Conservation (phyloP, 1,284 basidiomycete genomes). For the Ganoderma multipileum region DNA sequence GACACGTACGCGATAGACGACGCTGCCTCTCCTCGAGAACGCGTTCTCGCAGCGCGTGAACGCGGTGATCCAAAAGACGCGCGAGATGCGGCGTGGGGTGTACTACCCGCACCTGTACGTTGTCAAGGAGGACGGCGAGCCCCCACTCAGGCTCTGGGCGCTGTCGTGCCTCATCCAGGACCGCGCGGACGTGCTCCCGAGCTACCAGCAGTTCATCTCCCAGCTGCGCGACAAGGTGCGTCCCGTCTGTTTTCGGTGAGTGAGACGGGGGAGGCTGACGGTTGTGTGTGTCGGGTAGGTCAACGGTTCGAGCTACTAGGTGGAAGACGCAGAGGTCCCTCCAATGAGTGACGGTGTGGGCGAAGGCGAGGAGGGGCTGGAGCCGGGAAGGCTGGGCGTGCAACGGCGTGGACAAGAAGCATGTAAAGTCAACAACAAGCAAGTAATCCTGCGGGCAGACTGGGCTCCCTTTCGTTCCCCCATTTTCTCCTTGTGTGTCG, state of each 20-base stretch:
- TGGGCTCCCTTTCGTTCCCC: background rate
- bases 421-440: constrained; percentile 12
- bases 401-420: constrained; percentile 6
- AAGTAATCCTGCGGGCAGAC: background rate
- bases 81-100: constrained; percentile 88
- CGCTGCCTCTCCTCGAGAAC: constrained; percentile 90
- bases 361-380: background rate
- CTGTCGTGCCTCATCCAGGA: constrained; percentile 95
- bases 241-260: background rate
- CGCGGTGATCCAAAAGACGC: constrained; percentile 91
- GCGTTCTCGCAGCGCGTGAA: constrained; percentile 93
- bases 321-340: background rate
- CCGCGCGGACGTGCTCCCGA: constrained; percentile 92
- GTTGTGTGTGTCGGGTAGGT: constrained; percentile 19
- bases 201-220: constrained; percentile 93
- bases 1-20: constrained; percentile 60
- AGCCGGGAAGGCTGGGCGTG: background rate
- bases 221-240: constrained; percentile 79
- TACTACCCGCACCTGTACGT: constrained; percentile 97
- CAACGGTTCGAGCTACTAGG: constrained; percentile 37
- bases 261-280: background rate
- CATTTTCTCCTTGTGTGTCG: constrained; percentile 21
- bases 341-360: background rate
- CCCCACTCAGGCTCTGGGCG: constrained; percentile 93
- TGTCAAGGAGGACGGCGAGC: constrained; percentile 98